Evolutionary conservation across 2,329 filamentous ascomycete genomes (phyloP), one percentile per base, ranked within the genome.

Genomic region (Fusarium piperis): DNA sequence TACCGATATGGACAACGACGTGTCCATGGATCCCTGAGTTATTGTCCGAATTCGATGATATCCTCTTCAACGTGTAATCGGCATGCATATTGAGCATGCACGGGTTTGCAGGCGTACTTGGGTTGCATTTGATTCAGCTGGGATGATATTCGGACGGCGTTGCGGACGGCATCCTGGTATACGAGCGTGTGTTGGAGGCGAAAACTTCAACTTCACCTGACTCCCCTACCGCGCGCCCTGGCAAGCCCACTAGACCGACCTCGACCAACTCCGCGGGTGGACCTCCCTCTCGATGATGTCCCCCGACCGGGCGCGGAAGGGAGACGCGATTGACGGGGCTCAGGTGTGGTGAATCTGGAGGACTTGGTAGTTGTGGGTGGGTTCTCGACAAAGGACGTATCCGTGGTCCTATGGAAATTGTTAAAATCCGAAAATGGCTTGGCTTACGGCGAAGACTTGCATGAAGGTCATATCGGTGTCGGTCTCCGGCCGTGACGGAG

Each of bases 371-470:
- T 83, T n/a, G 84, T 83, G 2, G 87, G 82, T 9, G 94, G 95
- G 76, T 97, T 93, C 35, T 97, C 94, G 62, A 97, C 90, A 78
- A 97, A 98, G 2, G 93, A 94, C 7, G 92, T 97, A 78, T 97
- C 94, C 12, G 94, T 97, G 26, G 95, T 97, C 87, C 93, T 95
- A 62, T 23, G 52, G 52, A 46, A 41, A 70, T 69, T 62, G 67
- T 77, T 72, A 76, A 68, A 51, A 38, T 44, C 18, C n/a, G 30
- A 10, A 13, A n/a, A 46, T 20, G 20, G 39, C 18, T n/a, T 18
- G 15, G 8, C 1, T n/a, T n/a, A 26, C n/a, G 11, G 18, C 26
- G 32, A 20, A 12, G 6, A 82, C 89, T 81, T 83, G 93, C 91
- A 98, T 89, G 77, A 97, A 97, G 1, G 95, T 97, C 58, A 92